Base-by-base conservation (phyloP, 306 rosid species). In the Vigna nakashimae region DNA sequence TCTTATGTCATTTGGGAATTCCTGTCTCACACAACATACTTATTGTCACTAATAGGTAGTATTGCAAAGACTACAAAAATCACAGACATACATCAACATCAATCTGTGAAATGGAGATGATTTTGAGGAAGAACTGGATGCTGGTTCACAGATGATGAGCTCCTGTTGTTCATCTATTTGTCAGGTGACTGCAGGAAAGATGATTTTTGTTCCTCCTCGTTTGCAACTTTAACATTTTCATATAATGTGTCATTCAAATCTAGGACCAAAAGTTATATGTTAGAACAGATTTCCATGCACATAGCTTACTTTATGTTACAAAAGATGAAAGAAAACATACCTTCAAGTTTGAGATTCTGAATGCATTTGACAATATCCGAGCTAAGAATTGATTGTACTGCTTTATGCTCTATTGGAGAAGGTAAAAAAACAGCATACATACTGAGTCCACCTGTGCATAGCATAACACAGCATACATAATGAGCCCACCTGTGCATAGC, bases 11-110 rank as follows among this genome's bases (percentile, higher is more conserved):
- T 82, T 82, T 66, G 90, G 89, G 71, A 86, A 86, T 65, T 82
- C 75, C 71, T 82, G 60, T 73, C 85, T 82, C 65, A 78, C 78
- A 87, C 84, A 67, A 87, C 82, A 88, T 90, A 84, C 75, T 79
- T 77, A 52, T 69, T 70, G 56, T 87, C 88, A 30, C 34, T 30
- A 30, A 30, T 30, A 30, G 34, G 5, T 30, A 30, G 34, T 30
- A 30, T 3, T 30, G 34, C 34, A 30, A 30, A 30, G 34, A 30
- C 64, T 76, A 73, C 32, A 68, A 7, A 6, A 12, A 40, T 17
- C 59, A n/a, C 42, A 26, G 20, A 40, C 69, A 26, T 26, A 26
- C 28, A 26, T 77, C 62, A 73, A 50, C 71, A 46, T 73, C 68
- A 69, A 42, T 32, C 0, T 75, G 67, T 16, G 71, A 58, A 60